These are phyloP conservation scores for Rosa multiflora DNA, from an alignment of 306 rosid genomes.

Conservation along the genomic window DNA sequence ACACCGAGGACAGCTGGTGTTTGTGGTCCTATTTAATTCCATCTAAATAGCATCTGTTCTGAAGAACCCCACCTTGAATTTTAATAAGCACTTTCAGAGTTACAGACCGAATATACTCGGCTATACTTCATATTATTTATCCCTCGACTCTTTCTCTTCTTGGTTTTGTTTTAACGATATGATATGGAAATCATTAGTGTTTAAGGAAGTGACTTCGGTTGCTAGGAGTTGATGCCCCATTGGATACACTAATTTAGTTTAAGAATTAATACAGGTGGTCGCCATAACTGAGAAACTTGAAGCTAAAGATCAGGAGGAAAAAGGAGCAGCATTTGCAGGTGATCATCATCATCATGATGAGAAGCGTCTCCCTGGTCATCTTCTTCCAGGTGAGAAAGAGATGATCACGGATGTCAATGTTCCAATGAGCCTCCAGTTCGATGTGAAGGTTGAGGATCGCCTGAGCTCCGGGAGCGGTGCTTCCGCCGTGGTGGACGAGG, in stretches of 20 bases:
- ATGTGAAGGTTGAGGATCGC: constrained; percentile 74
- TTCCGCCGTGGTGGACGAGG: constrained; percentile 80
- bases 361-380: constrained; percentile 34
- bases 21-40: constrained; percentile 13
- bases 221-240: background rate
- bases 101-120: constrained; percentile 49
- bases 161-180: background rate
- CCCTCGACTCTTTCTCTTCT: constrained; percentile 14
- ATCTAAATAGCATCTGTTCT: constrained; percentile 50
- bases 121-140: constrained; percentile 31
- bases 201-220: background rate
- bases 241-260: background rate
- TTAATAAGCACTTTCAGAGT: constrained; percentile 22
- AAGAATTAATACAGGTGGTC: constrained; percentile 43
- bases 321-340: constrained; percentile 34
- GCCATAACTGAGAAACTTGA: constrained; percentile 71
- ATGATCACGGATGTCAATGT: constrained; percentile 19
- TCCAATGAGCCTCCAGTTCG: constrained; percentile 21
- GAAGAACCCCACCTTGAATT: constrained; percentile 49
- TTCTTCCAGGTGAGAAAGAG: constrained; percentile 25
- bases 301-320: constrained; percentile 47
- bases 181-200: background rate
- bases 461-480: constrained; percentile 77
- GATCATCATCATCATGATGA: background rate
- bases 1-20: background rate